These are phyloP conservation scores for Anastatica hierochuntica DNA, from an alignment of 345 rosid genomes.

Conservation along the genomic window DNA sequence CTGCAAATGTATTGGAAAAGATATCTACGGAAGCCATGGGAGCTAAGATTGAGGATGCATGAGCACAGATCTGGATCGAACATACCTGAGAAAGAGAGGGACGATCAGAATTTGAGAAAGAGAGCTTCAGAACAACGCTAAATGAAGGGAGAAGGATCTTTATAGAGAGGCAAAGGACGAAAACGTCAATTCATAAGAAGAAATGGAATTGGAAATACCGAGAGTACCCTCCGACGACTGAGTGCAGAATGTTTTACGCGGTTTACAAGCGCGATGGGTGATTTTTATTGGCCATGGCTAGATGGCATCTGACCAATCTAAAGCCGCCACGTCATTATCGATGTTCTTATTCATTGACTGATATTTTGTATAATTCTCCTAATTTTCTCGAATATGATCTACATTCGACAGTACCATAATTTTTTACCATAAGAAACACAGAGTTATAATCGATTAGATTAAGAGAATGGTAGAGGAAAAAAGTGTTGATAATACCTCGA, in stretches of 20 bases:
- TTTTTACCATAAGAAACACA: not conserved
- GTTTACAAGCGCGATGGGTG: constrained; percentile 10
- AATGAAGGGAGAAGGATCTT: constrained; percentile 15
- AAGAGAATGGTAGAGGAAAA: too few relatives aligned
- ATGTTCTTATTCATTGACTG: constrained; percentile 5
- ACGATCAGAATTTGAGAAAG: constrained; percentile 6
- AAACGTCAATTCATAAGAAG: not conserved
- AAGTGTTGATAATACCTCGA: too few relatives aligned
- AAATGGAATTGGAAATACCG: not conserved
- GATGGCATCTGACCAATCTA: constrained; percentile 7
- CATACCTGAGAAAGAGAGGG: not conserved
- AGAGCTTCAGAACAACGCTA: constrained; percentile 22
- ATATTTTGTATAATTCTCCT: not conserved
- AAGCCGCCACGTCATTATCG: not conserved
- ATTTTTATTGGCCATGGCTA: too few relatives aligned
- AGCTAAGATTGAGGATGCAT: not conserved
- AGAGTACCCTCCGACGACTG: not conserved
- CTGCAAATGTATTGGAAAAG: not conserved
- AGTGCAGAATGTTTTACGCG: constrained; percentile 7
- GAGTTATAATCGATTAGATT: too few relatives aligned
- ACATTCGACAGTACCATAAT: too few relatives aligned
- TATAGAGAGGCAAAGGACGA: constrained; percentile 7
- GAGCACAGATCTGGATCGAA: not conserved
- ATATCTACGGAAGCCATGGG: not conserved
- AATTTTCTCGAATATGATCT: too few relatives aligned